phyloP scores from a whole-genome alignment of 140 eudicot genomes.

The Senecio squalidus region DNA sequence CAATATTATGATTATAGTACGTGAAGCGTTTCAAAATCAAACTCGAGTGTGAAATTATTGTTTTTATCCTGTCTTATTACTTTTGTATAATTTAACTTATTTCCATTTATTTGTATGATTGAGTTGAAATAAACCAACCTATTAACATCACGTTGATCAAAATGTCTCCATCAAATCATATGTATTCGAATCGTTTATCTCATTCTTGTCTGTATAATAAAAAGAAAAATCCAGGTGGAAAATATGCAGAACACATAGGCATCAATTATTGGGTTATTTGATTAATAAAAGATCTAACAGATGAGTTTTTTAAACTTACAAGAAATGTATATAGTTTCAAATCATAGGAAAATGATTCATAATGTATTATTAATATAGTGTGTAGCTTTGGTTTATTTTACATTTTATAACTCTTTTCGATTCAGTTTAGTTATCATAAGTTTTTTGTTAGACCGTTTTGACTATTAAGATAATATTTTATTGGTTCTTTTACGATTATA shows the following conservation, averaged over 20 bases:
- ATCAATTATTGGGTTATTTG: slow-evolving; percentile 31
- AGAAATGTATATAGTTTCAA: slow-evolving; percentile 20
- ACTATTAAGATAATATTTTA: too few species aligned
- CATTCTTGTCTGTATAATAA: neutral
- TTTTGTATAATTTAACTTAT: neutral
- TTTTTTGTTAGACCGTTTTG: too few species aligned
- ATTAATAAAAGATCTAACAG: neutral
- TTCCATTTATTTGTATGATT: neutral
- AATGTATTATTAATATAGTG: slow-evolving; percentile 3
- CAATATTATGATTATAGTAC: too few species aligned
- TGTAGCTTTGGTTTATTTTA: too few species aligned
- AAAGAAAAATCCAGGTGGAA: slow-evolving; percentile 4
- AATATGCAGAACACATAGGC: slow-evolving; percentile 26
- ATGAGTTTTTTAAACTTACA: slow-evolving; percentile 10
- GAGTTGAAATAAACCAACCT: neutral
- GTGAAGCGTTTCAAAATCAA: too few species aligned
- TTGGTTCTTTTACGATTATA: too few species aligned
- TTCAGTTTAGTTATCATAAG: too few species aligned
- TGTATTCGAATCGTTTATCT: slow-evolving; percentile 2
- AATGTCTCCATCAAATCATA: slow-evolving; percentile 24
- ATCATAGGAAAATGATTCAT: slow-evolving; percentile 8
- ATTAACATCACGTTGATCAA: slow-evolving; percentile 9
- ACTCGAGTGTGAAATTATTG: too few species aligned
- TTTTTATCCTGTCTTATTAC: too few species aligned
- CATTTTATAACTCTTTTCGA: too few species aligned